Evolutionary conservation across 2,329 filamentous ascomycete species (phyloP).

Genomic region (Penicillium sp.): DNA sequence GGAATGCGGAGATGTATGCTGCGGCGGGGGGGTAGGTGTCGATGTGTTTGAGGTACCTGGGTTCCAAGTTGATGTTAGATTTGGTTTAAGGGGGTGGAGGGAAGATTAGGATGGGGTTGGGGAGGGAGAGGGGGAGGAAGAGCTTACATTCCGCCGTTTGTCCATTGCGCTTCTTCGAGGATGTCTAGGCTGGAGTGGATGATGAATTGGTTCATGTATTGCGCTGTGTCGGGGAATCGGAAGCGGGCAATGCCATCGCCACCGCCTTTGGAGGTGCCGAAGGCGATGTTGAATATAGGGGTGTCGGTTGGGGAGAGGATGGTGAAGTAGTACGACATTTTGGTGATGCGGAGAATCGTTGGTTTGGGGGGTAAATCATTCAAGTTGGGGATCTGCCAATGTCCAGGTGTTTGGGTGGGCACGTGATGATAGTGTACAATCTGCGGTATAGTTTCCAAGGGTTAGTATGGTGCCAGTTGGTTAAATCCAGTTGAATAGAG

Average conservation of each 20-base stretch:
- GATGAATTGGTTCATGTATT: constrained; percentile 97
- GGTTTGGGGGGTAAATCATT: background rate
- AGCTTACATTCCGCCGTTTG: constrained; percentile 75
- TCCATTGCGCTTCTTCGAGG: constrained; percentile 96
- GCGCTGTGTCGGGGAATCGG: constrained; percentile 83
- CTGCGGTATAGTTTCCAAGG: too few relatives aligned
- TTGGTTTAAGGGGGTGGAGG: background rate
- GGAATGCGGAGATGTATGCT: constrained; percentile 91
- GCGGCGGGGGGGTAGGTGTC: constrained; percentile 86
- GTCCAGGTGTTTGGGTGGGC: background rate
- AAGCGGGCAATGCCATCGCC: constrained; percentile 92
- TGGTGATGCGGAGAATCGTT: constrained; percentile 25
- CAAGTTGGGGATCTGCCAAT: too few relatives aligned
- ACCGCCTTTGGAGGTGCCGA: constrained; percentile 93
- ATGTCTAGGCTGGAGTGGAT: constrained; percentile 93
- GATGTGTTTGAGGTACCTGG: constrained; percentile 87
- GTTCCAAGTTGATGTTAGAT: background rate
- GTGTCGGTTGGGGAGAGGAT: constrained; percentile 96
- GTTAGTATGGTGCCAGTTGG: too few relatives aligned
- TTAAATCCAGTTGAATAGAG: too few relatives aligned
- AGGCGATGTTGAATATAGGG: constrained; percentile 94
- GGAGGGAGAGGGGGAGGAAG: background rate
- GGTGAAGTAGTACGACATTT: constrained; percentile 98
- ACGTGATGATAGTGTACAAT: constrained; percentile 14
- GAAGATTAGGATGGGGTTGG: background rate